phyloP scores from a whole-genome alignment of 495 filamentous ascomycete species.

The Diplogelasinospora grovesii region DNA sequence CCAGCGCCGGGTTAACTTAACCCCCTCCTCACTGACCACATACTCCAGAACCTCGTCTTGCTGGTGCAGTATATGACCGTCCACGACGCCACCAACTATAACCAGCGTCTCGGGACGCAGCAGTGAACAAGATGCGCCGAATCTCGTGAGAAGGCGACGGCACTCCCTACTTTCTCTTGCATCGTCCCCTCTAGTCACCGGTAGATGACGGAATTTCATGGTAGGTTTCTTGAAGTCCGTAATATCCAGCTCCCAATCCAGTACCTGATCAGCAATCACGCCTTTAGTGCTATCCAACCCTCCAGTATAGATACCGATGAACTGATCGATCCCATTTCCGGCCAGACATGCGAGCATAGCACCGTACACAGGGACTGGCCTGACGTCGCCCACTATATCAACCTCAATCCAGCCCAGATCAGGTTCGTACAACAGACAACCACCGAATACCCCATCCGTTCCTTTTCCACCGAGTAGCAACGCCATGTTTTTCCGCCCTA shows the following conservation, averaged over 20 bases:
- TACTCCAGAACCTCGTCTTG: constrained; percentile 29
- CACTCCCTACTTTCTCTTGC: too few species aligned
- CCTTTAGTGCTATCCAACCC: constrained; percentile 64
- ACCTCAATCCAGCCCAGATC: constrained; percentile 40
- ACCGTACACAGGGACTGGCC: constrained; percentile 55
- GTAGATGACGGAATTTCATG: constrained; percentile 10
- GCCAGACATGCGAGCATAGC: constrained; percentile 32
- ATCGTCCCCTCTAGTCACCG: background rate
- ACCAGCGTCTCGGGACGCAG: constrained; percentile 6
- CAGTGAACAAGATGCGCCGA: constrained; percentile 23
- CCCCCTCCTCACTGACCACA: constrained; percentile 6
- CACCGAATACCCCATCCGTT: constrained; percentile 36
- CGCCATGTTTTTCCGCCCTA: constrained; percentile 46
- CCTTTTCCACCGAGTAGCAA: constrained; percentile 22
- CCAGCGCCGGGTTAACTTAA: constrained; percentile 11
- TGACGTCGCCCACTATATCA: constrained; percentile 18
- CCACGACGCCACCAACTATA: constrained; percentile 46
- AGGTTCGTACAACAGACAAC: constrained; percentile 60
- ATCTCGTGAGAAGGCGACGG: constrained; percentile 17
- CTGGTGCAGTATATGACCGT: constrained; percentile 25
- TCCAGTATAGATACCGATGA: constrained; percentile 56
- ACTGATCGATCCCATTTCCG: constrained; percentile 12
- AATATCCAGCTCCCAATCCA: constrained; percentile 45
- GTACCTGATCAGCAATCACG: constrained; percentile 45
- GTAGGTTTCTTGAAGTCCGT: constrained; percentile 18